Percentiles rank a stretch among this genome's conserved stretches.
phyloP scores from a whole-genome alignment of 345 rosid species.

The Arabidopsis arenosa region DNA sequence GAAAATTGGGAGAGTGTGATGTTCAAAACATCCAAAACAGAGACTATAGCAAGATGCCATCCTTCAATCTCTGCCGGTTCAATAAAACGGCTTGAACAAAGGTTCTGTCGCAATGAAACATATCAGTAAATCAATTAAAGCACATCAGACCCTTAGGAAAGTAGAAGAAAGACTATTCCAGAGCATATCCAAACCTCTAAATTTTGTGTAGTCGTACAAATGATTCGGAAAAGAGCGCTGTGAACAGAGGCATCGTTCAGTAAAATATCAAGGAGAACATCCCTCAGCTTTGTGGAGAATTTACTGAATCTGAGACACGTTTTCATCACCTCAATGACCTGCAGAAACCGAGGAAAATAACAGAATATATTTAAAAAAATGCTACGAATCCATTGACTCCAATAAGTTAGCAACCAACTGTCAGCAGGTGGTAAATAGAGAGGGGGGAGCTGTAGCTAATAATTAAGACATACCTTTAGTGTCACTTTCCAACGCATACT shows the following conservation, averaged over 20 bases:
- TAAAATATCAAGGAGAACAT: constrained; percentile 63
- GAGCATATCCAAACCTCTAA: constrained; percentile 72
- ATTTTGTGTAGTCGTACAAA: constrained; percentile 71
- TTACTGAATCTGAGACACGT: constrained; percentile 60
- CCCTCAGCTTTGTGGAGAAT: constrained; percentile 59
- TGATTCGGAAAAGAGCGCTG: constrained; percentile 63
- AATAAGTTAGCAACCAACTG: constrained; percentile 12
- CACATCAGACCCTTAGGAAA: constrained; percentile 14
- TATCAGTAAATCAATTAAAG: constrained; percentile 32
- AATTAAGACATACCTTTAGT: constrained; percentile 59
- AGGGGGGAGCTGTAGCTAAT: constrained; percentile 11
- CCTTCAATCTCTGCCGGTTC: constrained; percentile 83
- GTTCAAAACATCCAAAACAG: constrained; percentile 73
- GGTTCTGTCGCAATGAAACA: constrained; percentile 57
- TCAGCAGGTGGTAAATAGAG: constrained; percentile 8
- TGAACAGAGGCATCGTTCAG: constrained; percentile 86
- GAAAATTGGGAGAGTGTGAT: constrained; percentile 63
- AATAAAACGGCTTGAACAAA: constrained; percentile 64
- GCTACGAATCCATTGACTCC: constrained; percentile 28
- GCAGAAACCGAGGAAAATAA: constrained; percentile 8
- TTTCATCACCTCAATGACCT: constrained; percentile 84
- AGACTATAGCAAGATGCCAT: constrained; percentile 70
- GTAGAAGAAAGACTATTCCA: constrained; percentile 20
- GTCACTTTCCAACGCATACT: constrained; percentile 80
- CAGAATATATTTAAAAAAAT: background rate